Percentiles rank a stretch among this genome's conserved stretches.
Conservation (phyloP, 1,284 basidiomycete species). For the Ustilago esculenta region DNA sequence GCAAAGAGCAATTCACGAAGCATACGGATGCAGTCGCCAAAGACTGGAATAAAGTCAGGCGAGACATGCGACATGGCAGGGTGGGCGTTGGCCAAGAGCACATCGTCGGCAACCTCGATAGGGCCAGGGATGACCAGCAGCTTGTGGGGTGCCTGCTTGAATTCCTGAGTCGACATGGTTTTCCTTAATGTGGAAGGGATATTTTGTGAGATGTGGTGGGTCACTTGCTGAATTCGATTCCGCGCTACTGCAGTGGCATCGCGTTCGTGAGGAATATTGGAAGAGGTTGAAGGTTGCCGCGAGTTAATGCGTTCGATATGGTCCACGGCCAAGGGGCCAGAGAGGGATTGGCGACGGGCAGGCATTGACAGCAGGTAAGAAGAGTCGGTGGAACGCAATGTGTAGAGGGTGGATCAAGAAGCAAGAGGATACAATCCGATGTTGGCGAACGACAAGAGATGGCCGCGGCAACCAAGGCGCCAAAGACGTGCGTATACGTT, state of each 20-base stretch:
- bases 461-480: too few relatives aligned
- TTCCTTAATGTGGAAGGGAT: constrained; percentile 46
- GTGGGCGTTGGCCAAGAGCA: constrained; percentile 67
- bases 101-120: constrained; percentile 83
- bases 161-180: constrained; percentile 47
- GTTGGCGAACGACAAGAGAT: too few relatives aligned
- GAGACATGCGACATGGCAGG: constrained; percentile 77
- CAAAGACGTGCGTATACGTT: too few relatives aligned
- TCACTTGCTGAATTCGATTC: constrained; percentile 40
- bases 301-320: constrained; percentile 17
- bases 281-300: constrained; percentile 26
- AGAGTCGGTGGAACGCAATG: too few relatives aligned
- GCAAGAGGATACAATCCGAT: too few relatives aligned
- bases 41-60: constrained; percentile 86
- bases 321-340: constrained; percentile 24
- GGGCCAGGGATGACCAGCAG: constrained; percentile 77
- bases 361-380: too few relatives aligned
- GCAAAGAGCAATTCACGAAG: constrained; percentile 74
- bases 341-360: constrained; percentile 38
- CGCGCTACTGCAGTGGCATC: constrained; percentile 26
- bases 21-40: constrained; percentile 90
- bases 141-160: constrained; percentile 63
- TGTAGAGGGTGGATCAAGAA: too few relatives aligned
- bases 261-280: constrained; percentile 1
- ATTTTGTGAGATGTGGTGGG: constrained; percentile 32